Evolutionary conservation across 352 stramenopile genomes (phyloP).

Genomic region (Plasmopara halstedii): DNA sequence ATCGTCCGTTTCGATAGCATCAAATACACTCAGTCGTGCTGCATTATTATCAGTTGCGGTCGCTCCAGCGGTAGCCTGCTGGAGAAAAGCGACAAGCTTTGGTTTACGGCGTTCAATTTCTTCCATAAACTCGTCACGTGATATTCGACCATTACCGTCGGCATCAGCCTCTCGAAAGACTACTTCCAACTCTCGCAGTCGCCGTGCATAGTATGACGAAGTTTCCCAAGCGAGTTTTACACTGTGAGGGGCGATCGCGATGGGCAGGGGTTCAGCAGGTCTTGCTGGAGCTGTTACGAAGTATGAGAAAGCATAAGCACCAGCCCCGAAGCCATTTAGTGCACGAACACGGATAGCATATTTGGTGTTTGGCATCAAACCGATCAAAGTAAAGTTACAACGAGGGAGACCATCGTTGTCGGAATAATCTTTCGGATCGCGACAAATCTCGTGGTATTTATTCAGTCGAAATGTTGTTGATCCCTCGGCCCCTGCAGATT

Average conservation of each 20-base stretch:
- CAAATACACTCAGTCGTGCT: constrained; percentile 68
- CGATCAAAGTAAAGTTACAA: constrained; percentile 61
- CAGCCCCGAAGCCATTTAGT: constrained; percentile 87
- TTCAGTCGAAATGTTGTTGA: constrained; percentile 57
- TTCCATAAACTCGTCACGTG: constrained; percentile 80
- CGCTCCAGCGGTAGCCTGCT: constrained; percentile 36
- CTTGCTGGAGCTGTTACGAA: constrained; percentile 76
- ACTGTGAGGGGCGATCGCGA: constrained; percentile 56
- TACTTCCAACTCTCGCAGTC: constrained; percentile 62
- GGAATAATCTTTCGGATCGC: constrained; percentile 81
- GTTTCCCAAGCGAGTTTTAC: constrained; percentile 75
- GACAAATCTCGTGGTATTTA: constrained; percentile 75
- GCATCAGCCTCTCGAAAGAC: constrained; percentile 79
- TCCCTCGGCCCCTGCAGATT: constrained; percentile 71
- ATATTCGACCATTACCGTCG: constrained; percentile 68
- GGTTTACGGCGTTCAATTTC: constrained; percentile 74
- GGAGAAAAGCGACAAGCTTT: constrained; percentile 63
- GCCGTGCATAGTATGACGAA: constrained; percentile 53
- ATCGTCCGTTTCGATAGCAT: constrained; percentile 86
- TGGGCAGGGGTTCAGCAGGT: constrained; percentile 58
- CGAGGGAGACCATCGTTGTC: constrained; percentile 73
- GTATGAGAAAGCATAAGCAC: constrained; percentile 75
- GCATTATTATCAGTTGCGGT: not conserved
- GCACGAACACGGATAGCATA: constrained; percentile 86
- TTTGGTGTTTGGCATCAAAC: constrained; percentile 77